A percentile compares a stretch with the other conserved stretches of the same genome.
phyloP scores from a whole-genome alignment of 306 rosid species.

The Dicorynia guianensis region DNA sequence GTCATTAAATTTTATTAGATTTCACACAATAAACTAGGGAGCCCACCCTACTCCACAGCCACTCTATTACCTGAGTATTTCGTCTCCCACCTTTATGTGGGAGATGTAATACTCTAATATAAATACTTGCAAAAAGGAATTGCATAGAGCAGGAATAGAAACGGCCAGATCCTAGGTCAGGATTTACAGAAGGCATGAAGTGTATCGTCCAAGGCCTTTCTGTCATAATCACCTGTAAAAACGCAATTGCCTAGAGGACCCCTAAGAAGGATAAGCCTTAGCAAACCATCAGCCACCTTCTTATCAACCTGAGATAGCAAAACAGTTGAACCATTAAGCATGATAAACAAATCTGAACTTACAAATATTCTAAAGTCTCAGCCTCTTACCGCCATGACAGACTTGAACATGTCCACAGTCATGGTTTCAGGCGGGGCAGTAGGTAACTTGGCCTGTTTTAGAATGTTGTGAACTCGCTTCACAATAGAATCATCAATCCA shows the following conservation, averaged over 20 bases:
- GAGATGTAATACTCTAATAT: too few relatives aligned
- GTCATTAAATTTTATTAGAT: too few relatives aligned
- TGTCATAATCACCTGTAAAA: slow-evolving; percentile 89
- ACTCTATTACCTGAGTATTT: too few relatives aligned
- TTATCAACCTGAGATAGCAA: slow-evolving; percentile 77
- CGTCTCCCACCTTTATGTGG: too few relatives aligned
- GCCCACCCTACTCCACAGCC: too few relatives aligned
- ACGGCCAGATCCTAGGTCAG: slow-evolving; percentile 44
- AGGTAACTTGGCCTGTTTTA: slow-evolving; percentile 76
- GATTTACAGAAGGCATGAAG: slow-evolving; percentile 76
- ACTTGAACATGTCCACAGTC: slow-evolving; percentile 88
- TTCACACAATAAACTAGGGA: too few relatives aligned
- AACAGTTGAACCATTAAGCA: slow-evolving; percentile 33
- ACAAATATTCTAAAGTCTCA: slow-evolving; percentile 1
- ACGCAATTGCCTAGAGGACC: slow-evolving; percentile 94
- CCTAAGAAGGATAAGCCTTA: slow-evolving; percentile 84
- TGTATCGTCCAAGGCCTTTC: slow-evolving; percentile 84
- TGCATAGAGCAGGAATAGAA: slow-evolving; percentile 19
- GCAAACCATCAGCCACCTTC: slow-evolving; percentile 95
- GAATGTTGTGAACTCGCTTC: slow-evolving; percentile 71
- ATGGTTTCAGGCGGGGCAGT: slow-evolving; percentile 69
- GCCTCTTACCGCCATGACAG: slow-evolving; percentile 87
- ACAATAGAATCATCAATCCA: slow-evolving; percentile 93
- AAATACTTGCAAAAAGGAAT: slow-evolving; percentile 36
- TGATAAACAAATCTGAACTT: neutral